These are phyloP conservation scores for Aspergillus indologenus DNA, from an alignment of 495 filamentous ascomycete species.

Conservation along the genomic window DNA sequence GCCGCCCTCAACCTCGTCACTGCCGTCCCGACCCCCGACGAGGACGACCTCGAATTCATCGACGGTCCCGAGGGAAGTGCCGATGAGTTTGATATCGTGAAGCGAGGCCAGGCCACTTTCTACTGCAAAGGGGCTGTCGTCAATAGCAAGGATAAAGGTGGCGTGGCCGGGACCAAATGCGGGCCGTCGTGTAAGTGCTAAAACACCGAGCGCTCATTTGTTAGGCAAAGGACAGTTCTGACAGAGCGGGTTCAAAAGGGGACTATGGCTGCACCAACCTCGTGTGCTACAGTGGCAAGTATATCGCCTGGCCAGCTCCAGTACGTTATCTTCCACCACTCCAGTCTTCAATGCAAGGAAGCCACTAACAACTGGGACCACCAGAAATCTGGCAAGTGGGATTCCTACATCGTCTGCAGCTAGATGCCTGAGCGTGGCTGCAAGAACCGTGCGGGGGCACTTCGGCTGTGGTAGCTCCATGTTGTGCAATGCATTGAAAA, in stretches of 20 bases:
- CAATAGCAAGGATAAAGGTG: no score
- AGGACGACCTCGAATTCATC: neutral
- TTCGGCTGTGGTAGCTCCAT: no score
- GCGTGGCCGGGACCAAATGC: neutral
- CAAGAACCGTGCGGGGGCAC: no score
- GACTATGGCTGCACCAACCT: no score
- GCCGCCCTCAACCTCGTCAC: neutral
- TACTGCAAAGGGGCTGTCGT: neutral
- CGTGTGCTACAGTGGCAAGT: neutral
- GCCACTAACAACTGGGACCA: no score
- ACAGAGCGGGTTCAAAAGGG: no score
- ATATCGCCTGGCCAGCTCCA: neutral
- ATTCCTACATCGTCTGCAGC: no score
- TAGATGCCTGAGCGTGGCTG: no score
- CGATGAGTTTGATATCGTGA: neutral
- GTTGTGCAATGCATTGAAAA: no score
- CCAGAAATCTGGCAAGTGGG: no score
- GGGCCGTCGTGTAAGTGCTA: neutral
- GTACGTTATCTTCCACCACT: neutral
- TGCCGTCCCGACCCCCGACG: neutral
- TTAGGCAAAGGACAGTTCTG: no score
- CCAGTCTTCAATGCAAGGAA: no score
- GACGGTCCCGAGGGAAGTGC: neutral
- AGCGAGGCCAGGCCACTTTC: neutral
- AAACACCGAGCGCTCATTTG: neutral